These are phyloP conservation scores for Scheffersomyces titani DNA, from an alignment of 1,139 yeast genomes.

Conservation along the genomic window DNA sequence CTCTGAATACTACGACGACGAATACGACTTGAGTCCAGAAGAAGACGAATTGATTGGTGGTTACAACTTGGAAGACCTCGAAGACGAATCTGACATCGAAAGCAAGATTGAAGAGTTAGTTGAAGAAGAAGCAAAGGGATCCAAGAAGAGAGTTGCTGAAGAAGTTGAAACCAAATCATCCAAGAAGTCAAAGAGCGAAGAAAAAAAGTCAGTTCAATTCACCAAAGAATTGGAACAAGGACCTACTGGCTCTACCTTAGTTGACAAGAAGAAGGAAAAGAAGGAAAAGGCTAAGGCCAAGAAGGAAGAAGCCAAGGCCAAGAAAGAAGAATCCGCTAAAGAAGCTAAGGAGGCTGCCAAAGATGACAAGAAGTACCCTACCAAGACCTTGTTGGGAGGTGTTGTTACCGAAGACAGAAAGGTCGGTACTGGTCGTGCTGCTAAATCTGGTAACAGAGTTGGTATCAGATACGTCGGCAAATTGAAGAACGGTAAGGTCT, in stretches of 20 bases:
- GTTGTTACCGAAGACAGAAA: constrained; percentile 91
- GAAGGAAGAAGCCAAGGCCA: constrained; percentile 15
- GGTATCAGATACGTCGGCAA: constrained; percentile 98
- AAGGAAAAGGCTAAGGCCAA: constrained; percentile 16
- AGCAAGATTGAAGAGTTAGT: constrained; percentile 60
- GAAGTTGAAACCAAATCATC: constrained; percentile 31
- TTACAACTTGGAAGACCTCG: constrained; percentile 63
- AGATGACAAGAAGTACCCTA: constrained; percentile 51
- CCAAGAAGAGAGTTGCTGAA: constrained; percentile 34
- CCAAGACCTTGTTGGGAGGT: constrained; percentile 89
- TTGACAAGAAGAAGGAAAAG: constrained; percentile 26
- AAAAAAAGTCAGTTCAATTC: constrained; percentile 79
- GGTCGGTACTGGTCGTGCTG: constrained; percentile 82
- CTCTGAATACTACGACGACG: constrained; percentile 57
- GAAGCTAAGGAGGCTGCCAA: constrained; percentile 18
- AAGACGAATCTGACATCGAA: constrained; percentile 57
- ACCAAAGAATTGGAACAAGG: constrained; percentile 91
- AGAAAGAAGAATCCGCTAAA: constrained; percentile 10
- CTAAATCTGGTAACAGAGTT: constrained; percentile 87
- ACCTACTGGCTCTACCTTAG: constrained; percentile 62
- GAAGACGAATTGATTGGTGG: constrained; percentile 72
- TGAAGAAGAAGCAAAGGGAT: constrained; percentile 47
- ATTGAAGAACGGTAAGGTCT: constrained; percentile 92
- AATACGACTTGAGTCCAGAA: constrained; percentile 87
- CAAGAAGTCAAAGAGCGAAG: constrained; percentile 48